These are phyloP conservation scores for Lasiosphaeria miniovina DNA, from an alignment of 495 filamentous ascomycete genomes.

Conservation along the genomic window DNA sequence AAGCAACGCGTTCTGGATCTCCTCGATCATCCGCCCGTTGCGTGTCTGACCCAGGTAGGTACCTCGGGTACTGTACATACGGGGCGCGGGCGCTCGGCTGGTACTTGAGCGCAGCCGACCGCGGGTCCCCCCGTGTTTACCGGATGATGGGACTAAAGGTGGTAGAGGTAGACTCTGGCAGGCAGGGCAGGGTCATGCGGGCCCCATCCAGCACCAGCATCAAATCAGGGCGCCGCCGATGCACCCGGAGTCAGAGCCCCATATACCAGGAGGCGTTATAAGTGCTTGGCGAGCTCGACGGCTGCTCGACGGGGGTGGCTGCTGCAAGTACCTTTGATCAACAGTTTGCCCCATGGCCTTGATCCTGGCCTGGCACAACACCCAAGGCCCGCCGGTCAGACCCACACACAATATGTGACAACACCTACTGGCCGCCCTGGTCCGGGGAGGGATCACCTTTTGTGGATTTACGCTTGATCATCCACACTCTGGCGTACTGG, in stretches of 20 bases:
- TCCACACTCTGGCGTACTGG: conserved; percentile 25
- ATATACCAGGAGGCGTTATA: conserved; percentile 49
- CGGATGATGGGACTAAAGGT: conserved; percentile 24
- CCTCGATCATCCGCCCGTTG: conserved; percentile 11
- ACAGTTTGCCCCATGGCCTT: conserved; percentile 38
- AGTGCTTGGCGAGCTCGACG: conserved; percentile 33
- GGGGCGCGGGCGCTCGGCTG: conserved; percentile 9
- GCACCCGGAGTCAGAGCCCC: conserved; percentile 41
- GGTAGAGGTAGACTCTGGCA: neutral
- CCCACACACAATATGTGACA: conserved; percentile 52
- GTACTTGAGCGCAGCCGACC: conserved; percentile 9
- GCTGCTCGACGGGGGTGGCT: conserved; percentile 7
- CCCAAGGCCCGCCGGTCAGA: conserved; percentile 35
- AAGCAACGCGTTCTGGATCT: conserved; percentile 17
- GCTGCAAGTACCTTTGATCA: conserved; percentile 41
- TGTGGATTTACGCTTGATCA: conserved; percentile 48
- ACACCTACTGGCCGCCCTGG: conserved; percentile 31
- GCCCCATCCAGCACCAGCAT: conserved; percentile 23
- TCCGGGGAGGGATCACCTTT: conserved; percentile 42
- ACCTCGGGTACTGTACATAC: no score
- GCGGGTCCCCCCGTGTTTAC: conserved; percentile 19
- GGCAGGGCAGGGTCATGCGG: conserved; percentile 8
- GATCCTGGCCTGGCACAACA: conserved; percentile 47
- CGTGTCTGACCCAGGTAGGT: neutral
- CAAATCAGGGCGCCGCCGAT: conserved; percentile 35